Evolutionary conservation across 352 stramenopile genomes (phyloP).

Genomic region (Phytophthora syringae): DNA sequence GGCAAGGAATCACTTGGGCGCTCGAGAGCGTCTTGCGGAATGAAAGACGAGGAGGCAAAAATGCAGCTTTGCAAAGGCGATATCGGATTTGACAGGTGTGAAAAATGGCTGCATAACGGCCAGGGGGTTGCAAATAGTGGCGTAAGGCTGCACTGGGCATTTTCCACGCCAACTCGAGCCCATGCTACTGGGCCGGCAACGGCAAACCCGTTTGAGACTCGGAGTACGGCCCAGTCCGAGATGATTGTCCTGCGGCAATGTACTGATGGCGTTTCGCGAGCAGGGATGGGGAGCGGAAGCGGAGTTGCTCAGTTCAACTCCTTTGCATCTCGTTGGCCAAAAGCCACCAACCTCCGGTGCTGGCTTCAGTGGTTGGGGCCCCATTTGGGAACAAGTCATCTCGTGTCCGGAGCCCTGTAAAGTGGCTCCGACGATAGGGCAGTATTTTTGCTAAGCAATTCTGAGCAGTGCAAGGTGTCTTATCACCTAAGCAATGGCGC

Average conservation of each 20-base stretch:
- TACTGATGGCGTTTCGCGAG: conserved; percentile 1
- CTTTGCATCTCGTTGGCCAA: not conserved
- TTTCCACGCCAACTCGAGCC: conserved; percentile 27
- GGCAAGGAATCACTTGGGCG: conserved; percentile 5
- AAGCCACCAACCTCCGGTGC: conserved; percentile 1
- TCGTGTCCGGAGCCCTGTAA: not conserved
- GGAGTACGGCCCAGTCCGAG: not conserved
- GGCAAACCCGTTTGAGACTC: conserved; percentile 22
- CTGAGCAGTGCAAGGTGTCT: conserved; percentile 22
- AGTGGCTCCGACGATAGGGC: conserved; percentile 26
- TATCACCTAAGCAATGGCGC: conserved; percentile 8
- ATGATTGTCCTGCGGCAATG: conserved; percentile 6
- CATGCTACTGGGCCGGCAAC: conserved; percentile 25
- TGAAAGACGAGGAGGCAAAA: conserved; percentile 11
- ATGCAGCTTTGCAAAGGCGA: conserved; percentile 15
- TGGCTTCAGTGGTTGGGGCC: conserved; percentile 29
- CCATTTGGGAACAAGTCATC: conserved; percentile 27
- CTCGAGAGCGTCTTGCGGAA: conserved; percentile 36
- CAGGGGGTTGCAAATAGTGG: conserved; percentile 8
- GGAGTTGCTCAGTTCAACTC: not conserved
- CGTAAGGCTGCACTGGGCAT: conserved; percentile 19
- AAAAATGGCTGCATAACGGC: conserved; percentile 27
- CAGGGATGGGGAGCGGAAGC: not conserved
- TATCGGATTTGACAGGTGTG: conserved; percentile 33
- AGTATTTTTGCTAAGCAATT: conserved; percentile 30